Percentiles rank a stretch among this genome's conserved stretches.
Conservation (phyloP, 768 basidiomycete species). For the Psilocybe sp. region DNA sequence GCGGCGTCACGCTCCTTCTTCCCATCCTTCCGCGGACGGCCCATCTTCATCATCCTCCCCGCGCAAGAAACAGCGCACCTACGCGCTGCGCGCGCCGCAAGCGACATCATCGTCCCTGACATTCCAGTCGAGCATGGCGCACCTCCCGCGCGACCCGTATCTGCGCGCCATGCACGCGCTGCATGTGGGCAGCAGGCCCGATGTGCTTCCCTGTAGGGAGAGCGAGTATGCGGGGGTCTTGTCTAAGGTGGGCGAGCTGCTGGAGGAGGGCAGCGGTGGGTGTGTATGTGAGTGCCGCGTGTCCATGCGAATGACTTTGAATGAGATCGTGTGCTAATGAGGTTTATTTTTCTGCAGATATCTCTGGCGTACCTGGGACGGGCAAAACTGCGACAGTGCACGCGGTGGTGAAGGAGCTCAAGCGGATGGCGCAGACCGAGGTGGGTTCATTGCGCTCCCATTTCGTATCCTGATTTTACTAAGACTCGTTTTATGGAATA, state of each 20-base stretch:
- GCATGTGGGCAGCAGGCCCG: constrained; percentile 91
- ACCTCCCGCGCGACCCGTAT: constrained; percentile 75
- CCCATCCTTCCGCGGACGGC: too few relatives aligned
- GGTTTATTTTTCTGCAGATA: constrained; percentile 52
- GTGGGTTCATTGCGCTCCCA: constrained; percentile 37
- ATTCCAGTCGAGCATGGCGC: constrained; percentile 38
- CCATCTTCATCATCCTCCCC: constrained; percentile 25
- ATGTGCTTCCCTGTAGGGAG: constrained; percentile 84
- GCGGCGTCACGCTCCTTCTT: neutral
- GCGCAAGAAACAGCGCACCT: constrained; percentile 21
- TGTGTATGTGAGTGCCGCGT: constrained; percentile 75
- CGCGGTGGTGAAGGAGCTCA: constrained; percentile 85
- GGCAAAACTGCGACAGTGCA: constrained; percentile 99
- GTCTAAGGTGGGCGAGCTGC: constrained; percentile 72
- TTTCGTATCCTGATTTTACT: neutral
- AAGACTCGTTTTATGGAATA: constrained; percentile 22
- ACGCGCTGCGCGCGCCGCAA: constrained; percentile 23
- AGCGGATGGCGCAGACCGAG: constrained; percentile 79
- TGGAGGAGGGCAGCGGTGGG: constrained; percentile 92
- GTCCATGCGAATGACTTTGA: constrained; percentile 2
- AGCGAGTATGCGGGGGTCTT: constrained; percentile 79
- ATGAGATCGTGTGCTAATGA: neutral
- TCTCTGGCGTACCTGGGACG: constrained; percentile 97
- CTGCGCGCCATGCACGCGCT: constrained; percentile 85
- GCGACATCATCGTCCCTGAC: constrained; percentile 25